phyloP scores from a whole-genome alignment of 768 basidiomycete species.

The Boletus patriciae region DNA sequence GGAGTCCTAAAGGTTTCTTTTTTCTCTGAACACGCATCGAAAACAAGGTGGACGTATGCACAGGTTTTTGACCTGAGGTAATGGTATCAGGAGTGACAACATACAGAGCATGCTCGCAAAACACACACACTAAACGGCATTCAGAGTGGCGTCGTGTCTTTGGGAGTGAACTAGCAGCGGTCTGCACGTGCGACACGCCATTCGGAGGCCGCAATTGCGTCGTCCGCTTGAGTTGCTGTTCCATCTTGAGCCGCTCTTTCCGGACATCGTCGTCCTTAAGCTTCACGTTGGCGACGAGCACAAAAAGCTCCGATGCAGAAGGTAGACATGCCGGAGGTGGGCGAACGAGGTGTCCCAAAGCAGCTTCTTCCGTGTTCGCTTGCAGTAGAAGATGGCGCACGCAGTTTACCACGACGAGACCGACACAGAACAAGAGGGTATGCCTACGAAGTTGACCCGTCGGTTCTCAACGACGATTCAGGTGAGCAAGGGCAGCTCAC shows the following conservation, averaged over 20 bases:
- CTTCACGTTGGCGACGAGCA: slow-evolving; percentile 62
- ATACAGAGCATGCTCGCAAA: slow-evolving; percentile 14
- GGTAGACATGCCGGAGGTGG: slow-evolving; percentile 59
- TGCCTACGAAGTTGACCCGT: slow-evolving; percentile 43
- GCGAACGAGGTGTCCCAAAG: slow-evolving; percentile 48
- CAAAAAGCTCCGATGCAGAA: slow-evolving; percentile 56
- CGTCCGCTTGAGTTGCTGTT: slow-evolving; percentile 68
- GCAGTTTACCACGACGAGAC: slow-evolving; percentile 60
- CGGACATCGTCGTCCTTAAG: slow-evolving; percentile 78
- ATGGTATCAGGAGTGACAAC: slow-evolving; percentile 13
- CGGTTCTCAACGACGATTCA: neutral
- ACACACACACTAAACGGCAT: neutral
- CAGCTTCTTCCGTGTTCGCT: slow-evolving; percentile 44
- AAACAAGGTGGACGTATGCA: slow-evolving; percentile 12
- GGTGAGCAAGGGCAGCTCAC: slow-evolving; percentile 38
- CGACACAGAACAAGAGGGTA: slow-evolving; percentile 76
- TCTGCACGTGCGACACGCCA: slow-evolving; percentile 29
- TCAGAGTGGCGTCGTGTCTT: slow-evolving; percentile 16
- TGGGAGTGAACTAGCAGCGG: slow-evolving; percentile 31
- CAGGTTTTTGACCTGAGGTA: slow-evolving; percentile 11
- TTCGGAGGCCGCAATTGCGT: slow-evolving; percentile 39
- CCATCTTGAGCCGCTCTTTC: slow-evolving; percentile 74
- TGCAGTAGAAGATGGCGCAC: slow-evolving; percentile 61
- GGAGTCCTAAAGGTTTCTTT: neutral
- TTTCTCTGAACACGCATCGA: neutral